Percentiles rank a stretch among this genome's conserved stretches.
phyloP scores from a whole-genome alignment of 2,329 filamentous ascomycete species.

The Ascochyta fabae region DNA sequence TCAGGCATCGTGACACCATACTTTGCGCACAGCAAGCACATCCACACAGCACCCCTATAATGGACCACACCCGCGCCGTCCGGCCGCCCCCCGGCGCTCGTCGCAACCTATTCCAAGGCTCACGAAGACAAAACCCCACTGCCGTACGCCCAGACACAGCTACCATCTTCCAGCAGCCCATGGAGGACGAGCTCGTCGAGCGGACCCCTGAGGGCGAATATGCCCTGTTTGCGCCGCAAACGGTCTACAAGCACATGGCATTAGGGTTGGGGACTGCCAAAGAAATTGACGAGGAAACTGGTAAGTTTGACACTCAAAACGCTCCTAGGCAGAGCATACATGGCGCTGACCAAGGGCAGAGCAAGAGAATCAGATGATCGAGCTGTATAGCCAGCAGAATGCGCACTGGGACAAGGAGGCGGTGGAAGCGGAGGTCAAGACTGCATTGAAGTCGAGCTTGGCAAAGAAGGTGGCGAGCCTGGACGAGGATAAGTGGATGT shows the following conservation, averaged over 20 bases:
- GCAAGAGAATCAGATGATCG: constrained; percentile 43
- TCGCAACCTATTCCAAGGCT: constrained; percentile 40
- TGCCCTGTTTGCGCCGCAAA: constrained; percentile 44
- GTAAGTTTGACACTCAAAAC: constrained; percentile 17
- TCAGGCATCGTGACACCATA: not conserved
- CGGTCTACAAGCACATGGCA: constrained; percentile 33
- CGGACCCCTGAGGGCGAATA: constrained; percentile 58
- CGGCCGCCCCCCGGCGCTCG: constrained; percentile 36
- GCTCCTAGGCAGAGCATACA: not conserved
- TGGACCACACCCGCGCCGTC: constrained; percentile 30
- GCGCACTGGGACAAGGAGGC: constrained; percentile 36
- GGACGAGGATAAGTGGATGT: constrained; percentile 91
- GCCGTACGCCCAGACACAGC: constrained; percentile 30
- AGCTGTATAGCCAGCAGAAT: constrained; percentile 40
- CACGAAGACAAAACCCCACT: constrained; percentile 32
- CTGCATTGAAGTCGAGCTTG: constrained; percentile 67
- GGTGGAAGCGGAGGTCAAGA: constrained; percentile 52
- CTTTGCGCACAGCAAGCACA: not conserved
- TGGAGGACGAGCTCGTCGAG: constrained; percentile 56
- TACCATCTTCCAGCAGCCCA: constrained; percentile 26
- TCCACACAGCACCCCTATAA: not conserved
- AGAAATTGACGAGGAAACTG: constrained; percentile 43
- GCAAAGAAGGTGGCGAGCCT: constrained; percentile 74
- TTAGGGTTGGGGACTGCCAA: constrained; percentile 17
- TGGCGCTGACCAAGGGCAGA: constrained; percentile 23